Percentiles rank a stretch among this genome's conserved stretches.
phyloP scores from a whole-genome alignment of 306 rosid species.

The Acacia acuminata region DNA sequence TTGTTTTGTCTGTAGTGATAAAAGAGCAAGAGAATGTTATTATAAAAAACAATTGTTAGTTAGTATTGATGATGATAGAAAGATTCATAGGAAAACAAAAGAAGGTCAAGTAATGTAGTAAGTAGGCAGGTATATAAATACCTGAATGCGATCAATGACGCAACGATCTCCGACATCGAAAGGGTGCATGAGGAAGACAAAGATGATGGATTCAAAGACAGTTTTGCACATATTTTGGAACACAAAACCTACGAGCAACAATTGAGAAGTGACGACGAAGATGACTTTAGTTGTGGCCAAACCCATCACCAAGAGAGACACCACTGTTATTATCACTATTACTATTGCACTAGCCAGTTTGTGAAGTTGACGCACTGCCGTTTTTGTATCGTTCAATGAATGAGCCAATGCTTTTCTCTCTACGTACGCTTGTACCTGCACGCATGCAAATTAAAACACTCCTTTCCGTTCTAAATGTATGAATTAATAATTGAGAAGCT shows the following conservation, averaged over 20 bases:
- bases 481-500: no score
- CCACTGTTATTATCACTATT: slow-evolving; percentile 7
- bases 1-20: no score
- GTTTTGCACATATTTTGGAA: slow-evolving; percentile 31
- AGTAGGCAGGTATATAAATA: not conserved
- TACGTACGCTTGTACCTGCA: slow-evolving; percentile 21
- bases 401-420: slow-evolving; percentile 27
- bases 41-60: no score
- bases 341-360: slow-evolving; percentile 24
- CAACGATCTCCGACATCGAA: slow-evolving; percentile 31
- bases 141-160: slow-evolving; percentile 12
- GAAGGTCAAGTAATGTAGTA: no score
- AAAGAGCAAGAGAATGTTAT: no score
- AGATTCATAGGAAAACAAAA: no score
- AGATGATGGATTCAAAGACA: slow-evolving; percentile 27
- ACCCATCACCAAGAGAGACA: slow-evolving; percentile 26
- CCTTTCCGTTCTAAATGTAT: not conserved
- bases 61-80: no score
- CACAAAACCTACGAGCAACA: slow-evolving; percentile 19
- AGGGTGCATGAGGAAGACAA: slow-evolving; percentile 32
- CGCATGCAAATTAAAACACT: not conserved
- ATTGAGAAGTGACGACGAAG: slow-evolving; percentile 19
- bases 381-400: slow-evolving; percentile 30
- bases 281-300: slow-evolving; percentile 25
- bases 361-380: slow-evolving; percentile 29